phyloP scores from a whole-genome alignment of 164 flowering plant genomes.

The Stephania cephalantha region DNA sequence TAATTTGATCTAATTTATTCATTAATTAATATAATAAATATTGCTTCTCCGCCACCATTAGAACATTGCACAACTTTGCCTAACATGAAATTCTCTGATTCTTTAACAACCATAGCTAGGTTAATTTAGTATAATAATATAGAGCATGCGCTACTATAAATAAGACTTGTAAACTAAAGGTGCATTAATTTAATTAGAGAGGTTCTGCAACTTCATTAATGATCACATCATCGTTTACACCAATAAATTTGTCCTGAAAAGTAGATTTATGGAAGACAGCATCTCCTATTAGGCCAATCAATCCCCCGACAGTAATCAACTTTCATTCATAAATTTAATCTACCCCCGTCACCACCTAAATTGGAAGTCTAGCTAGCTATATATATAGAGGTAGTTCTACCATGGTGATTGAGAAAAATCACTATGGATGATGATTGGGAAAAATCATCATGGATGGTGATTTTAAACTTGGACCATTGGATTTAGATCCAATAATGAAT shows the following conservation, averaged over 20 bases:
- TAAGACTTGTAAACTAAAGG: not conserved
- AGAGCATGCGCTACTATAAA: not conserved
- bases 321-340: not conserved
- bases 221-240: not conserved
- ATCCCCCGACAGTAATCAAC: not conserved
- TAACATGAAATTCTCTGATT: not conserved
- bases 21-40: not conserved
- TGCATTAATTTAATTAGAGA: not conserved
- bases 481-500: no score
- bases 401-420: no score
- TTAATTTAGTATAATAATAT: not conserved
- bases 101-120: not conserved
- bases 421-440: no score
- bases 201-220: not conserved
- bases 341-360: no score
- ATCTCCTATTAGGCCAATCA: not conserved
- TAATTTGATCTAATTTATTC: no score
- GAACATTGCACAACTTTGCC: not conserved
- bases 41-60: not conserved
- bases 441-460: no score
- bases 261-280: constrained; percentile 2
- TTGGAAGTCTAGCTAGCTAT: no score
- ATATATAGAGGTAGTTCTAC: no score
- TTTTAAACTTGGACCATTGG: no score
- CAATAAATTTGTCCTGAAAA: not conserved